Evolutionary conservation across 345 rosid species (phyloP), one percentile per base, ranked within the genome.

Genomic region (Lumnitzera racemosa): DNA sequence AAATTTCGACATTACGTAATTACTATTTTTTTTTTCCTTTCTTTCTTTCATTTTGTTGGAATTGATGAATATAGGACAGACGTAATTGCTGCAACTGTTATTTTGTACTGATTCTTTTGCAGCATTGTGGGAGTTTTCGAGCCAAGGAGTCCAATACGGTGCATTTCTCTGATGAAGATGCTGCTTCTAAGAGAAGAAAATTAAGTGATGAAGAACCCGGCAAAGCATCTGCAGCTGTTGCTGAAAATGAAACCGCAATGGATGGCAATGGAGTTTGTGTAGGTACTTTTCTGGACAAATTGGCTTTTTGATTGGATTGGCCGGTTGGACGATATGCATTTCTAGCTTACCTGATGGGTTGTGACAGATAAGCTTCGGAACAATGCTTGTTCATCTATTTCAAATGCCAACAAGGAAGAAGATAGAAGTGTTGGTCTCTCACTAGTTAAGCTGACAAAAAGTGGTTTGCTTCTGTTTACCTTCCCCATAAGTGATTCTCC

Each of bases 401-500:
- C 62, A 51, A 66, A 76, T 51, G 68, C 53, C 25, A 76, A 61
- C 71, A 49, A 31, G 53, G 58, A 43, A 27, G 68, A 43, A 56
- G 78, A 74, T 50, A 73, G n/a, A 8, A 60, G 67, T 62, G 70
- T 70, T 69, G 67, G 49, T 70, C 85, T 91, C 70, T 89, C 98
- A 51, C 66, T 92, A 57, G 98, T 92, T 64, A 92, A 92, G 88
- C 72, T 92, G 69, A 81, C 81, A 49, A 82, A 78, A 58, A 85
- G 96, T 70, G 98, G 96, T 48, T 72, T 92, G 85, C 79, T 92
- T 72, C 85, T 92, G 27, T 72, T 92, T 57, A 81, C 82, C 43
- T 76, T 83, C 68, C 83, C 79, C 15, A 55, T 52, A 49, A 83
- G 78, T 51, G 73, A 56, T 51, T 69, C 82, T 49, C 64, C 61